Evolutionary conservation across 805 yeast species (phyloP).

Genomic region (Yamadazyma takamatsuzukensis): DNA sequence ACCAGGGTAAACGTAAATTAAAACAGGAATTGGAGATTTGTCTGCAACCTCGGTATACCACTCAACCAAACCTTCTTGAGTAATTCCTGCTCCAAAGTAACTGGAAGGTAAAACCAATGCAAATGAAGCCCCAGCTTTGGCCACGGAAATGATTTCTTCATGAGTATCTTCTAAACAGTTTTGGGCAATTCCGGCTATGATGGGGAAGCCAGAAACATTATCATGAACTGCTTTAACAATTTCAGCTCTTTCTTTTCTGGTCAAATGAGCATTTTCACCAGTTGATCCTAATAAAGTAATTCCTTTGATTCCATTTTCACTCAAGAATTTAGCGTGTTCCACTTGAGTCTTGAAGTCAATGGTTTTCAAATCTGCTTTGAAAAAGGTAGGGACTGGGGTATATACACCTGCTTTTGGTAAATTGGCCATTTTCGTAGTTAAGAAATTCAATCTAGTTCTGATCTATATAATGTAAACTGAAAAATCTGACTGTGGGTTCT

Average conservation of each 20-base stretch:
- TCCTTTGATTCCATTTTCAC: slow-evolving; percentile 45
- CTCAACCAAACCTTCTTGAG: slow-evolving; percentile 45
- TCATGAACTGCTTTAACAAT: slow-evolving; percentile 30
- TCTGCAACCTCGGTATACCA: slow-evolving; percentile 45
- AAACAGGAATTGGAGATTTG: slow-evolving; percentile 37
- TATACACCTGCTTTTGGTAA: slow-evolving; percentile 34
- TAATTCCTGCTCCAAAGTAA: slow-evolving; percentile 45
- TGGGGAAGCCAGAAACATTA: slow-evolving; percentile 36
- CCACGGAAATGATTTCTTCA: slow-evolving; percentile 32
- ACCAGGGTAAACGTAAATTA: slow-evolving; percentile 49
- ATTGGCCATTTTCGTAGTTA: too few relatives aligned
- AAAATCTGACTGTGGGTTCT: too few relatives aligned
- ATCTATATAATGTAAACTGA: too few relatives aligned
- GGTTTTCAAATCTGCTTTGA: slow-evolving; percentile 37
- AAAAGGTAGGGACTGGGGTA: slow-evolving; percentile 54
- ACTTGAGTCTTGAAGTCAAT: slow-evolving; percentile 45
- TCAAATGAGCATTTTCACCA: slow-evolving; percentile 52
- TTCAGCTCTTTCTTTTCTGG: slow-evolving; percentile 41
- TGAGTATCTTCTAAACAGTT: slow-evolving; percentile 44
- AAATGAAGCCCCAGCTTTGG: slow-evolving; percentile 35
- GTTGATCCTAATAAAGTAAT: slow-evolving; percentile 51
- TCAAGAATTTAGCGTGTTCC: slow-evolving; percentile 41
- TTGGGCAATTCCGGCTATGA: slow-evolving; percentile 49
- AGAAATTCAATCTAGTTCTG: too few relatives aligned
- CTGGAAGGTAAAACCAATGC: slow-evolving; percentile 43